These are phyloP conservation scores for Geranomyces michiganensis DNA, from an alignment of 192 early-diverging fungal genomes.

Conservation along the genomic window DNA sequence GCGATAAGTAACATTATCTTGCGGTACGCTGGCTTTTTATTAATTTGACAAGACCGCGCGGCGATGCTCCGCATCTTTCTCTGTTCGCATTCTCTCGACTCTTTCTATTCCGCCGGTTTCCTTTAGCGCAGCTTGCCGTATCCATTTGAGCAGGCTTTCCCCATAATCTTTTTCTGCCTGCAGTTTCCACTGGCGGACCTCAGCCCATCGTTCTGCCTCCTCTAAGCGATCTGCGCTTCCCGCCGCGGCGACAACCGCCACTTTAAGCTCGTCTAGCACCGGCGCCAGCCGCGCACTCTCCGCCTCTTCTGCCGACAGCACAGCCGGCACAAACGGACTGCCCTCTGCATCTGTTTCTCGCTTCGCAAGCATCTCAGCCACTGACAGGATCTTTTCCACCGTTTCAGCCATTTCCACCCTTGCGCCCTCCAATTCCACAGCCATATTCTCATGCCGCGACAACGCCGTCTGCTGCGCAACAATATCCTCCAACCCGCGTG, in stretches of 20 bases:
- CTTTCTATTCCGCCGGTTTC: constrained; percentile 18
- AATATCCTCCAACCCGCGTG: constrained; percentile 16
- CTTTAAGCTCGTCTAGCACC: constrained; percentile 2
- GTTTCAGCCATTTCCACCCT: not conserved
- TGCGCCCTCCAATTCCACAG: constrained; percentile 2
- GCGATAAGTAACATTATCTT: too few relatives aligned
- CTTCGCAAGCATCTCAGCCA: not conserved
- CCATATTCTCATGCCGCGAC: not conserved
- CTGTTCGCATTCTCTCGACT: constrained; percentile 6
- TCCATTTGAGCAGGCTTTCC: not conserved
- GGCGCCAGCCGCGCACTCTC: constrained; percentile 5
- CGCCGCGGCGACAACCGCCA: not conserved
- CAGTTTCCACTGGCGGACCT: constrained; percentile 13
- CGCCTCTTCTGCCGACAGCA: constrained; percentile 11
- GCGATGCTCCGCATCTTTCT: constrained; percentile 12
- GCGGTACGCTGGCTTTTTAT: too few relatives aligned
- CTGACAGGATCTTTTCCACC: constrained; percentile 3
- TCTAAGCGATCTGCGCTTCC: not conserved
- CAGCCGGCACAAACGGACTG: not conserved
- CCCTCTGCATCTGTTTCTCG: not conserved
- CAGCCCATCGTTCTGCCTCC: not conserved
- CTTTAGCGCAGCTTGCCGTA: not conserved
- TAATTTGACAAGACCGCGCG: too few relatives aligned
- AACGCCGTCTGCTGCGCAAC: constrained; percentile 16
- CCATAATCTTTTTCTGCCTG: not conserved